A percentile compares a stretch with the other conserved stretches of the same genome.
Conservation (phyloP, 176 grass and related monocot species). For the Zoysia japonica region DNA sequence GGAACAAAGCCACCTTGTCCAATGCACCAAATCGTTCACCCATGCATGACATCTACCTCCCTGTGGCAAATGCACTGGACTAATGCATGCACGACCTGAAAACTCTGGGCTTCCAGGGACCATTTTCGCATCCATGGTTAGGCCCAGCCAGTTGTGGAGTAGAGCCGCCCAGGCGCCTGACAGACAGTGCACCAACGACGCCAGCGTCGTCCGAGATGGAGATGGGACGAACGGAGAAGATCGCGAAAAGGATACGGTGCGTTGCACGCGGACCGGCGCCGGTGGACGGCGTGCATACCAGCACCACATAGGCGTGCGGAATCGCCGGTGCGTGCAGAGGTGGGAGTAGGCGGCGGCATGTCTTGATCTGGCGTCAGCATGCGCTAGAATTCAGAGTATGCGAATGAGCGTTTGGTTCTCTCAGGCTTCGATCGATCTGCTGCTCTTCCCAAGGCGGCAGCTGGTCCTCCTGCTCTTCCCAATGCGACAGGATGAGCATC, state of each 20-base stretch:
- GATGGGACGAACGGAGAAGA: conserved; percentile 35
- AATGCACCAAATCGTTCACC: not conserved
- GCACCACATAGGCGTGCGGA: not conserved
- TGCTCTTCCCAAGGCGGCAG: conserved; percentile 34
- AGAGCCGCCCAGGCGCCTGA: conserved; percentile 19
- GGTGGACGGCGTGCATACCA: not conserved
- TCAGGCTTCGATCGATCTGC: conserved; percentile 12
- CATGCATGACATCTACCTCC: not conserved
- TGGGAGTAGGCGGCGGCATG: no score
- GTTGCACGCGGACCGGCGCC: not conserved
- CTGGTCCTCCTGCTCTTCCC: conserved; percentile 36
- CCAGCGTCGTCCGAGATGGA: conserved; percentile 12
- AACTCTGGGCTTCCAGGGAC: not conserved
- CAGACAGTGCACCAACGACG: not conserved
- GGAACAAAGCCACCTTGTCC: conserved; percentile 1
- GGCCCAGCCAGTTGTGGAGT: conserved; percentile 22
- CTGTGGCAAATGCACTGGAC: no score
- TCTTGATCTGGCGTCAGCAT: conserved; percentile 7
- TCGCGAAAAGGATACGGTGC: conserved; percentile 44
- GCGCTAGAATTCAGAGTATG: not conserved
- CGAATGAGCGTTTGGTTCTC: not conserved
- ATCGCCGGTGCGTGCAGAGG: not conserved
- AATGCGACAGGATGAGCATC: conserved; percentile 28
- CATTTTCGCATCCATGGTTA: not conserved
- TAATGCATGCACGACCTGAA: not conserved